Conservation (phyloP, 179 eudicot genomes). For the Beta macrorhiza region DNA sequence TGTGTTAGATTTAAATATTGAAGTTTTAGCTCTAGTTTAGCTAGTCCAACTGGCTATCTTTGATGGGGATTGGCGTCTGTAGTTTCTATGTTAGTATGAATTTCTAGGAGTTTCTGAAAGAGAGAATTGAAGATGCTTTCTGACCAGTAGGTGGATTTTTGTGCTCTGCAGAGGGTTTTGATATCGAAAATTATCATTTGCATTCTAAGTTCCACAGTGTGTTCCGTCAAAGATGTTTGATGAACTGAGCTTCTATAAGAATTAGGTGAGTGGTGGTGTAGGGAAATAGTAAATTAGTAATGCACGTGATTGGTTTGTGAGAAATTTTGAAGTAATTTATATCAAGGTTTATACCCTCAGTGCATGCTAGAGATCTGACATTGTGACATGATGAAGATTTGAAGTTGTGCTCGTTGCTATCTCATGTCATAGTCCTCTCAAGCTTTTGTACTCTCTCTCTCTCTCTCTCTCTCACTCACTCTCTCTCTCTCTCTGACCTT, state of each 20-base stretch:
- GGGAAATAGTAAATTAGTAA: neutral
- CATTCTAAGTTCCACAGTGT: neutral
- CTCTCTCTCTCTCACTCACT: neutral
- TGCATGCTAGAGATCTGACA: conserved; percentile 9
- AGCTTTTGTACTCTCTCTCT: neutral
- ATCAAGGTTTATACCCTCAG: conserved; percentile 14
- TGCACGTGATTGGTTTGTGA: neutral
- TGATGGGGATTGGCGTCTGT: neutral
- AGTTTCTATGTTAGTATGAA: conserved; percentile 5
- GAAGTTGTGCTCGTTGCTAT: neutral
- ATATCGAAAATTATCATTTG: neutral
- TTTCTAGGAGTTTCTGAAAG: neutral
- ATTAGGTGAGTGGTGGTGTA: neutral
- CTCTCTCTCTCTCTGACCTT: conserved; percentile 4
- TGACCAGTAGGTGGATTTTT: neutral
- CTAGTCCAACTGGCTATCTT: neutral
- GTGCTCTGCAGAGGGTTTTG: conserved; percentile 6
- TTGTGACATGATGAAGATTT: conserved; percentile 2
- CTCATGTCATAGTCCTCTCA: neutral
- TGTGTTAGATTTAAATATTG: neutral
- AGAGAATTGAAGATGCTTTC: neutral
- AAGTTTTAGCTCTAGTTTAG: neutral
- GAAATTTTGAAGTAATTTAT: neutral
- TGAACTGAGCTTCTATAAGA: conserved; percentile 1
- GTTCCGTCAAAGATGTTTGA: neutral